phyloP scores from a whole-genome alignment of 768 basidiomycete genomes.

The Psilocybe cyanescens region DNA sequence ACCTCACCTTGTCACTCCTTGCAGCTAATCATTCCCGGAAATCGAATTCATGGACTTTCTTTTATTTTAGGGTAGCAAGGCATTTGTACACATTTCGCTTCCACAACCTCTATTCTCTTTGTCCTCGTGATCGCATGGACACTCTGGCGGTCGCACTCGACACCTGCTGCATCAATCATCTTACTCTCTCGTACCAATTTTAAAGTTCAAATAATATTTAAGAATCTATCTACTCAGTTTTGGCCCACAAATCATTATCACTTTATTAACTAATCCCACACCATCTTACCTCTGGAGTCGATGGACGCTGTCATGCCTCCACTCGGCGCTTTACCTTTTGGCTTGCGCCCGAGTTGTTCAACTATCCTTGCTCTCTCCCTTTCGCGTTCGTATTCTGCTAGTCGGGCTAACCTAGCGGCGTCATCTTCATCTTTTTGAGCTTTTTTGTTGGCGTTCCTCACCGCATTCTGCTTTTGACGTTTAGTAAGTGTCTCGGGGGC shows the following conservation, averaged over 20 bases:
- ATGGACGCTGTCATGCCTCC: slow-evolving; percentile 70
- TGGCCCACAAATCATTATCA: slow-evolving; percentile 1
- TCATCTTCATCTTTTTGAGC: slow-evolving; percentile 60
- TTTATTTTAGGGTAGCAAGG: slow-evolving; percentile 16
- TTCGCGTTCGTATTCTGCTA: slow-evolving; percentile 65
- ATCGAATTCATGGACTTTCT: slow-evolving; percentile 18
- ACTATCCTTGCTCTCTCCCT: slow-evolving; percentile 56
- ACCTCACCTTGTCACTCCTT: slow-evolving; percentile 3
- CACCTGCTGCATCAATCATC: not conserved
- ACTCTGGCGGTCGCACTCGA: not conserved
- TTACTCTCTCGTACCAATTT: not conserved
- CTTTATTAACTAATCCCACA: slow-evolving; percentile 50
- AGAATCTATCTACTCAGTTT: slow-evolving; percentile 1
- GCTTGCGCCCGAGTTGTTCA: slow-evolving; percentile 41
- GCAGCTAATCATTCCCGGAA: slow-evolving; percentile 11
- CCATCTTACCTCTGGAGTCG: slow-evolving; percentile 57
- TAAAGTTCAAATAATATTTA: slow-evolving; percentile 14
- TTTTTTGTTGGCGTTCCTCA: slow-evolving; percentile 60
- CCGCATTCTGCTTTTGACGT: slow-evolving; percentile 71
- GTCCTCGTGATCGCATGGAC: slow-evolving; percentile 8
- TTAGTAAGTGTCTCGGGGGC: slow-evolving; percentile 59
- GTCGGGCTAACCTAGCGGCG: slow-evolving; percentile 46
- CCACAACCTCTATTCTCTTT: not conserved
- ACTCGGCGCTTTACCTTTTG: slow-evolving; percentile 38
- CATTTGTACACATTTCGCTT: slow-evolving; percentile 10